Evolutionary conservation across 2,329 filamentous ascomycete species (phyloP).

Genomic region (Ascochyta lentis): DNA sequence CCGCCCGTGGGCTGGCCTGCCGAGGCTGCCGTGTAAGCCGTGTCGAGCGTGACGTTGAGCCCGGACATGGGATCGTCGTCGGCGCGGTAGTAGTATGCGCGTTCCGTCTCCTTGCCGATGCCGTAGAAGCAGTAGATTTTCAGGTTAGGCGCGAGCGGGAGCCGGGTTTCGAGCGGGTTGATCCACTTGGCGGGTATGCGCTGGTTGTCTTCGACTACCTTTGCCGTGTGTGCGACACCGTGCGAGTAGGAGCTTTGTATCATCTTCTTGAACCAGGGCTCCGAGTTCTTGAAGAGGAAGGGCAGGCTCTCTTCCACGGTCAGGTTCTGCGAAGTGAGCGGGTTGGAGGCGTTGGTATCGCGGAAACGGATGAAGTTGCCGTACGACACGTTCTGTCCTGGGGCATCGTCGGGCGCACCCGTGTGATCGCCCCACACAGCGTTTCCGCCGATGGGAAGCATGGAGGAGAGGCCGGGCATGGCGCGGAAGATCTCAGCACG

Average conservation of each 20-base stretch:
- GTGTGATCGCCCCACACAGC: conserved; percentile 91
- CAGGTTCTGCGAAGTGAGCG: conserved; percentile 66
- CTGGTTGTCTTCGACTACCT: conserved; percentile 75
- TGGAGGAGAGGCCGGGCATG: conserved; percentile 95
- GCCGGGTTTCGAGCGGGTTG: conserved; percentile 87
- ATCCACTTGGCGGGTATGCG: conserved; percentile 77
- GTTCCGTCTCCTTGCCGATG: conserved; percentile 90
- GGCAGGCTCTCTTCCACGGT: conserved; percentile 79
- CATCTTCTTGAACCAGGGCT: conserved; percentile 83
- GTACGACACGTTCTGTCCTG: conserved; percentile 74
- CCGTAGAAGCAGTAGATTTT: conserved; percentile 99
- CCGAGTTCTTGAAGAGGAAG: conserved; percentile 79
- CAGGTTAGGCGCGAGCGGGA: conserved; percentile 85
- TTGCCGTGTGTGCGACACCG: conserved; percentile 79
- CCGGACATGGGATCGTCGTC: conserved; percentile 70
- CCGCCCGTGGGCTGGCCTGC: conserved; percentile 5
- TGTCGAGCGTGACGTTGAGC: conserved; percentile 68
- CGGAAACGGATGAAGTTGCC: conserved; percentile 89
- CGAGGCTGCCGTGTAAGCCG: conserved; percentile 52
- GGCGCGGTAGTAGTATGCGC: conserved; percentile 87
- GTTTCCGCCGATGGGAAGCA: conserved; percentile 93
- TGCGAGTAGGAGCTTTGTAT: conserved; percentile 81
- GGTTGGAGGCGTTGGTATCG: conserved; percentile 62
- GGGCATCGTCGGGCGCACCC: conserved; percentile 86
- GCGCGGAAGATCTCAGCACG: conserved; percentile 92